Base-by-base conservation (phyloP, 495 filamentous ascomycete species). In the Annulohypoxylon nitens region DNA sequence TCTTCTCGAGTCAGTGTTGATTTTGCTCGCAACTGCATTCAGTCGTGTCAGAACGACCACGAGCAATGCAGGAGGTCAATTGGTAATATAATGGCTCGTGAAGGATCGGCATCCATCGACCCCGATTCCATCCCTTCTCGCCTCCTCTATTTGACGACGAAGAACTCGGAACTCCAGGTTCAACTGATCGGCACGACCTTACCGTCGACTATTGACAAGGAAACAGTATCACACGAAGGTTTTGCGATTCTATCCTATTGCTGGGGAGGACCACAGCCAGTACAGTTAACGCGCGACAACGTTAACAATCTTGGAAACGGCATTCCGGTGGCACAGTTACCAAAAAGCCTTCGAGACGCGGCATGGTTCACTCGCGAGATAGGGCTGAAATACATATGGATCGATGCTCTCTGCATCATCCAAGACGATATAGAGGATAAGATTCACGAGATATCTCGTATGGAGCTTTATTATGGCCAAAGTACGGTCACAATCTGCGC, bases 351-450 rank as follows among this genome's bases (percentile, higher is more conserved):
- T 10, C 58, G 45, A 1, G 73, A 75, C 23, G 73, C 73, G 1
- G 61, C 61, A 11, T 75, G 73, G 73, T 65, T 65, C 10, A 71
- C 69, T 0, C 11, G 60, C 10, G 45, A 75, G 34, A 65, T 75
- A 30, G 75, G 68, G 3, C 51, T 80, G 16, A 14, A 66, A 37
- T 78, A 76, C 43, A 62, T 80, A 23, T 79, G 78, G 78, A 65
- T 80, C 2, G 78, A 80, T 53, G 61, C 74, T 48, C 54, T 80
- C 12, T 80, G 78, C 50, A 79, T 80, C 43, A 16, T 79, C 8
- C 78, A 80, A 67, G 77, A 80, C 36, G 43, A 65, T 26, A n/a
- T 4, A 18, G 57, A 71, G 8, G 78, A 80, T 30, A 76, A 75
- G 66, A 30, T 62, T n/a, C 37, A 11, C 12, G 74, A 80, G 57